These are phyloP conservation scores for Panus rudis DNA, from an alignment of 768 basidiomycete species.

Conservation along the genomic window DNA sequence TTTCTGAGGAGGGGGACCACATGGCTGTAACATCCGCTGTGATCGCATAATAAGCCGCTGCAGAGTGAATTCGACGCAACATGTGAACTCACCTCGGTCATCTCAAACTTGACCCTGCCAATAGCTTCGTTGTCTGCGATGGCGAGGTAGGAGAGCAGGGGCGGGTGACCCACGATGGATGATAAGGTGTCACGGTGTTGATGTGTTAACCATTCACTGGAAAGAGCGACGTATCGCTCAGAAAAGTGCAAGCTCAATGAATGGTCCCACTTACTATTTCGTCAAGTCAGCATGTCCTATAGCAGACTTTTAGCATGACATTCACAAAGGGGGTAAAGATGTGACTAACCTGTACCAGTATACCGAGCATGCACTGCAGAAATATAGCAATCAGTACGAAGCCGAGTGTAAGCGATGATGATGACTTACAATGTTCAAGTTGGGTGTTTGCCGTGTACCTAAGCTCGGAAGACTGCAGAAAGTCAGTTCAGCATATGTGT, in stretches of 20 bases:
- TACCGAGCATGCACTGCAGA: slow-evolving; percentile 86
- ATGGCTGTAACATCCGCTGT: slow-evolving; percentile 51
- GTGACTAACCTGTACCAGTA: slow-evolving; percentile 79
- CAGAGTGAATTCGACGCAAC: neutral
- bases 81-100: slow-evolving; percentile 71
- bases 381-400: slow-evolving; percentile 11
- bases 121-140: slow-evolving; percentile 94
- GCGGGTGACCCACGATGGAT: slow-evolving; percentile 87
- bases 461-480: slow-evolving; percentile 73
- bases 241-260: neutral
- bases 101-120: slow-evolving; percentile 85
- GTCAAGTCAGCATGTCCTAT: slow-evolving; percentile 92
- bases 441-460: slow-evolving; percentile 96
- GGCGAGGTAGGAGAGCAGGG: slow-evolving; percentile 78
- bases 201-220: slow-evolving; percentile 94
- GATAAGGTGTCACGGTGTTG: slow-evolving; percentile 95
- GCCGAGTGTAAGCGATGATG: slow-evolving; percentile 1
- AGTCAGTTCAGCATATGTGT: neutral
- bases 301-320: neutral
- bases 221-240: slow-evolving; percentile 11
- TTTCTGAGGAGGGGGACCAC: slow-evolving; percentile 39
- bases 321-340: neutral
- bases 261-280: slow-evolving; percentile 66
- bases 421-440: slow-evolving; percentile 78
- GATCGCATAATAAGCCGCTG: neutral